Evolutionary conservation across 768 basidiomycete genomes (phyloP).

Genomic region (Auricularia heimuer): DNA sequence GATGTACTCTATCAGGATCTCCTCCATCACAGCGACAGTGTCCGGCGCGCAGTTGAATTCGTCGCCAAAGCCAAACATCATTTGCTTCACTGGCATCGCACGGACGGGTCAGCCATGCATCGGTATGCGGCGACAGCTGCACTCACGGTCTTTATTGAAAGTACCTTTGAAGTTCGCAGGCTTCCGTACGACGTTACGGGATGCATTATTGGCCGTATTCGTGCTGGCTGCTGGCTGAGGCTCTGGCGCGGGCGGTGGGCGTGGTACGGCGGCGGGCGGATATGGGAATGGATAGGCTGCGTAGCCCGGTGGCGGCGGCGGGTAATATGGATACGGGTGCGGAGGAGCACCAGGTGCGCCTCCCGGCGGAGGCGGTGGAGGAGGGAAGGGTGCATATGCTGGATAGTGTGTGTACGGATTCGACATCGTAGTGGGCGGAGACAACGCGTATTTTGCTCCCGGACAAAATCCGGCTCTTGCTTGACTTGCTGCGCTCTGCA

Average conservation of each 20-base stretch:
- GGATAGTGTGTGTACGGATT: slow-evolving; percentile 2
- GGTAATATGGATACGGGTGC: not conserved
- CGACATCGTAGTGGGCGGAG: not conserved
- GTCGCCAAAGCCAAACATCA: slow-evolving; percentile 94
- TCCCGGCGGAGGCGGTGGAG: not conserved
- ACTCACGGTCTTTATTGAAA: slow-evolving; percentile 74
- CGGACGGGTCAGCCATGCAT: not conserved
- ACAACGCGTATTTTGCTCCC: not conserved
- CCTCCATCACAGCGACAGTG: slow-evolving; percentile 86
- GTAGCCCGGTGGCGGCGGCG: not conserved
- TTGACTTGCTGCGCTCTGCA: too few relatives aligned
- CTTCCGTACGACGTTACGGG: slow-evolving; percentile 28
- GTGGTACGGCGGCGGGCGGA: not conserved
- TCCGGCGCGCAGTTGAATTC: slow-evolving; percentile 82
- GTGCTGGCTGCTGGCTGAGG: not conserved
- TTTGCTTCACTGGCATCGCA: slow-evolving; percentile 48
- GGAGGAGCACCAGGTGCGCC: not conserved
- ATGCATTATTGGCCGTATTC: not conserved
- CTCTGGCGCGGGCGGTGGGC: not conserved
- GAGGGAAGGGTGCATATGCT: not conserved
- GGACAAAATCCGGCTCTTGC: not conserved
- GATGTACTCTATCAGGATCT: slow-evolving; percentile 85
- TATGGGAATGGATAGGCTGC: not conserved
- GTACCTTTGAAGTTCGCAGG: slow-evolving; percentile 63
- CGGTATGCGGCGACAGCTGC: slow-evolving; percentile 5